Percentiles rank a stretch among this genome's conserved stretches.
Conservation (phyloP, 2,329 filamentous ascomycete genomes). For the Colletotrichum higginsianum region DNA sequence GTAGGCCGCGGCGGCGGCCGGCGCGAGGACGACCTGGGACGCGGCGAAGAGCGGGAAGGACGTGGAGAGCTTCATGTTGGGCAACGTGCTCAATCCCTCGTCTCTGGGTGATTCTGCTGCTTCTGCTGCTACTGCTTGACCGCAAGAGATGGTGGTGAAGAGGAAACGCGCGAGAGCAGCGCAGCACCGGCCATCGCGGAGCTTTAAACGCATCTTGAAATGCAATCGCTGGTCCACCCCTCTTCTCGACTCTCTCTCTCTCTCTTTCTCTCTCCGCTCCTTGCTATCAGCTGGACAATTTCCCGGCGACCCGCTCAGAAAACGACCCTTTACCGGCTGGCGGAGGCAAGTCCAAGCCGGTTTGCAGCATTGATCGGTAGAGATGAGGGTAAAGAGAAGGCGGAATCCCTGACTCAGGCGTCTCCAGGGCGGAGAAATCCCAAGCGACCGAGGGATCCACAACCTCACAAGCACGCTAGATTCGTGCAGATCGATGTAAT, state of each 20-base stretch:
- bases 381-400: not conserved
- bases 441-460: not conserved
- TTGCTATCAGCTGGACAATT: conserved; percentile 4
- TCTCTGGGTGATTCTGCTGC: conserved; percentile 10
- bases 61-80: conserved; percentile 30
- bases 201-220: conserved; percentile 25
- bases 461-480: conserved; percentile 16
- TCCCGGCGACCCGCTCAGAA: conserved; percentile 26
- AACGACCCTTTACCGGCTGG: conserved; percentile 16
- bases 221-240: not conserved
- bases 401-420: conserved; percentile 13
- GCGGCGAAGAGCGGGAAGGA: conserved; percentile 30
- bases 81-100: conserved; percentile 16
- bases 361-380: conserved; percentile 7
- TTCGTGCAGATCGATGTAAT: conserved; percentile 31
- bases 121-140: conserved; percentile 22
- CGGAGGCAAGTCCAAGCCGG: not conserved
- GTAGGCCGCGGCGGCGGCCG: conserved; percentile 28
- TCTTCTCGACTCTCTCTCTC: not conserved
- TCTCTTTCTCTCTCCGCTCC: conserved; percentile 4
- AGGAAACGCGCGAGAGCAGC: not conserved
- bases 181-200: conserved; percentile 5
- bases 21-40: conserved; percentile 27
- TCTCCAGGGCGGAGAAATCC: conserved; percentile 19
- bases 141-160: conserved; percentile 24